Evolutionary conservation across 805 yeast species (phyloP).

Genomic region (Komagataella ulmi): DNA sequence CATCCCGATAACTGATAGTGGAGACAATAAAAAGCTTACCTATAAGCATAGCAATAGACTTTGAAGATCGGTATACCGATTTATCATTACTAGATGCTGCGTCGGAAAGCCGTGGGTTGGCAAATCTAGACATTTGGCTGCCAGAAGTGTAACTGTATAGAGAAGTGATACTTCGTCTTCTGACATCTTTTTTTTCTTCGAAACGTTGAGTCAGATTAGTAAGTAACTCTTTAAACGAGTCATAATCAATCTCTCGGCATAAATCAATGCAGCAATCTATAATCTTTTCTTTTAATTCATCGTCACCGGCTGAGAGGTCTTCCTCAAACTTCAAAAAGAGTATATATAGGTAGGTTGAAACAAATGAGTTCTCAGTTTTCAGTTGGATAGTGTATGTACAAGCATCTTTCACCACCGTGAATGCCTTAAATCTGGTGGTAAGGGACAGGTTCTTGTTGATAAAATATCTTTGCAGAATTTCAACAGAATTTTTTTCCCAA

Average conservation of each 20-base stretch:
- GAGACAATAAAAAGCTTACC: slow-evolving; percentile 3
- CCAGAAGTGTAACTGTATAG: slow-evolving; percentile 6
- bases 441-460: slow-evolving; percentile 10
- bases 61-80: slow-evolving; percentile 6
- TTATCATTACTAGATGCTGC: slow-evolving; percentile 4
- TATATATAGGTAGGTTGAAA: slow-evolving; percentile 3
- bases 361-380: slow-evolving; percentile 1
- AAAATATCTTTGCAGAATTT: slow-evolving; percentile 32
- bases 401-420: slow-evolving; percentile 14
- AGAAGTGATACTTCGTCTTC: slow-evolving; percentile 6
- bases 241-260: background rate
- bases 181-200: background rate
- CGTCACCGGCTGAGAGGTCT: slow-evolving; percentile 1
- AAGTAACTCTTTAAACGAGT: background rate
- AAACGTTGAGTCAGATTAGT: background rate
- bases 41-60: slow-evolving; percentile 4
- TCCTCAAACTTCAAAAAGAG: slow-evolving; percentile 8
- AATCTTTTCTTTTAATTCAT: background rate
- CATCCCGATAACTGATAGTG: background rate
- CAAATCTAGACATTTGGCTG: slow-evolving; percentile 2
- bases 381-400: slow-evolving; percentile 10
- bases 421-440: slow-evolving; percentile 17
- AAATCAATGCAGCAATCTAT: background rate
- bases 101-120: slow-evolving; percentile 6
- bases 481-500: slow-evolving; percentile 36